phyloP scores from a whole-genome alignment of 495 filamentous ascomycete genomes.

The Penicillium cataractarum region DNA sequence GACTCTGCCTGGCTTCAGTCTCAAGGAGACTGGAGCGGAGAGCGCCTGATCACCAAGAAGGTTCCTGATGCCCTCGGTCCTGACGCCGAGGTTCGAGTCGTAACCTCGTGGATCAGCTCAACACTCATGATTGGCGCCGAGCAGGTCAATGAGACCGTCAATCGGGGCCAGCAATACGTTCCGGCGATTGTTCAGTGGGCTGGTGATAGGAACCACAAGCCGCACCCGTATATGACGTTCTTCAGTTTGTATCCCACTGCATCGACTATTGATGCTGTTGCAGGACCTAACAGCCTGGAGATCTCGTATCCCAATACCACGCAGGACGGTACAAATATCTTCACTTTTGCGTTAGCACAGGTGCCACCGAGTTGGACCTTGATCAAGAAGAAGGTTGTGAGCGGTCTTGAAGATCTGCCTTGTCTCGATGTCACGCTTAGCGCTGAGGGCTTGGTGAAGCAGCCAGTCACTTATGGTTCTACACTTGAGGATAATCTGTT shows the following conservation, averaged over 20 bases:
- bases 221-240: slow-evolving; percentile 31
- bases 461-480: slow-evolving; percentile 28
- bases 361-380: slow-evolving; percentile 34
- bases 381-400: slow-evolving; percentile 25
- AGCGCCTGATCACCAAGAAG: slow-evolving; percentile 29
- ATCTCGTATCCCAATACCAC: slow-evolving; percentile 35
- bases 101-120: slow-evolving; percentile 33
- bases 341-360: slow-evolving; percentile 30
- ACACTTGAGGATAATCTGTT: slow-evolving; percentile 31
- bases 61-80: slow-evolving; percentile 26
- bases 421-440: slow-evolving; percentile 27
- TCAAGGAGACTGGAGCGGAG: slow-evolving; percentile 15
- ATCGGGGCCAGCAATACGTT: slow-evolving; percentile 30
- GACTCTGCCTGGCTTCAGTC: slow-evolving; percentile 18
- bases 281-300: slow-evolving; percentile 24
- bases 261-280: slow-evolving; percentile 27
- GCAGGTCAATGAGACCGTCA: slow-evolving; percentile 26
- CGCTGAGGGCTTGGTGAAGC: slow-evolving; percentile 25
- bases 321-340: slow-evolving; percentile 32
- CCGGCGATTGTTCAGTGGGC: slow-evolving; percentile 39
- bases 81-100: slow-evolving; percentile 20
- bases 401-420: slow-evolving; percentile 26
- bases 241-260: slow-evolving; percentile 34
- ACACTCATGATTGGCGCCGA: slow-evolving; percentile 35
- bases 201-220: slow-evolving; percentile 24